phyloP scores from a whole-genome alignment of 1,284 basidiomycete genomes.

The Trametes sp. region DNA sequence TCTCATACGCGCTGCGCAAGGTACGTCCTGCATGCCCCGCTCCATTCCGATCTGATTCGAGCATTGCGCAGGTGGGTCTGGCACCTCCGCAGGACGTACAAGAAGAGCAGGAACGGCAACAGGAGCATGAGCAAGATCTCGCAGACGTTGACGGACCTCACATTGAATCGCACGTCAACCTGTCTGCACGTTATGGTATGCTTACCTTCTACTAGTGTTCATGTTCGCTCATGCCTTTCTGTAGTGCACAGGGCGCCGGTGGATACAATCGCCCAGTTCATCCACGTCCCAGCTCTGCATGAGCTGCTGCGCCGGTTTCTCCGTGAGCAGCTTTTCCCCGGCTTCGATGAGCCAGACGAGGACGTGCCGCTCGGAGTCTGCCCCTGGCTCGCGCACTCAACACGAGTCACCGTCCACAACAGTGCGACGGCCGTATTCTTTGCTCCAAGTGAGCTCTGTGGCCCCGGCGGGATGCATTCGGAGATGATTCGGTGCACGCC shows the following conservation, averaged over 20 bases:
- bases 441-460: conserved; percentile 39
- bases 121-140: neutral
- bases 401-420: conserved; percentile 5
- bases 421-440: conserved; percentile 31
- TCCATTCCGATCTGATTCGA: no score
- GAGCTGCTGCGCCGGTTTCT: conserved; percentile 5
- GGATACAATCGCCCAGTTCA: neutral
- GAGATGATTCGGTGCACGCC: conserved; percentile 31
- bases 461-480: conserved; percentile 35
- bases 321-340: neutral
- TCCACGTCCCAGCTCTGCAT: neutral
- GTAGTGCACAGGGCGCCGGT: neutral
- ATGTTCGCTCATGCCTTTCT: neutral
- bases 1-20: neutral
- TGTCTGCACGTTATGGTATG: neutral
- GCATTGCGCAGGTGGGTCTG: conserved; percentile 9
- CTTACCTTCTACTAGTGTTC: neutral
- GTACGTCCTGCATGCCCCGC: no score
- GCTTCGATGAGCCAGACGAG: neutral
- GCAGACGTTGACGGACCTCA: neutral
- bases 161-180: neutral
- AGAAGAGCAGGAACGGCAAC: conserved; percentile 1
- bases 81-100: conserved; percentile 17
- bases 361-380: neutral
- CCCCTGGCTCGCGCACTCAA: conserved; percentile 1